Base-by-base conservation (phyloP, 1,284 basidiomycete genomes). In the Ustilago loliicola region DNA sequence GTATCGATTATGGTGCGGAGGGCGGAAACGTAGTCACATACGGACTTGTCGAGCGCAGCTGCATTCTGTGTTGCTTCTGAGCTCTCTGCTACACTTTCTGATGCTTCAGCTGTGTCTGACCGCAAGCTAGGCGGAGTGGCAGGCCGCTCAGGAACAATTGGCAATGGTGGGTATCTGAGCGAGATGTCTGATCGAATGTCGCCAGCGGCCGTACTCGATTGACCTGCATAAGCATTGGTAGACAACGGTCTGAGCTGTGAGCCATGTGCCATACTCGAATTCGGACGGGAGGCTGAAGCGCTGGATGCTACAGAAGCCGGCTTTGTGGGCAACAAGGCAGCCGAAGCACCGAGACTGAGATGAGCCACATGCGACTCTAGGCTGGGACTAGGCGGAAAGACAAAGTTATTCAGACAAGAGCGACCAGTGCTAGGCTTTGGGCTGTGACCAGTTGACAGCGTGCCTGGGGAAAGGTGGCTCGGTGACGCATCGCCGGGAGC, bases 101-200 rank as follows among this genome's bases (percentile, higher is more conserved):
- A 11, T n/a, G 7, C n/a, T 13, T 13, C 21, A 30, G 8, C 40
- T 36, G 2, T 3, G 2, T 36, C 19, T 17, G 51, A 38, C 5
- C 25, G 60, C 23, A 69, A 17, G 7, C 25, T 4, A 17, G 65
- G 50, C 15, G 74, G 74, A 0, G 74, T 61, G 15, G 51, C 29
- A 19, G 58, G 45, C 38, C 65, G 23, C 9, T 59, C 23, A 19
- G 76, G 71, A 0, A 78, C 19, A 11, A 6, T 13, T 1, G 68
- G 68, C 15, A 78, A 38, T 1, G 57, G 50, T n/a, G 76, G 76
- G 47, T 78, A 78, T 25, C 76, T 53, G 1, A 74, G 68, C 17
- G 76, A 66, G 17, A 74, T 65, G 11, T 70, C 58, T 1, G 75
- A 77, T 23, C 58, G 32, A 40, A 7, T 6, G 6, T 52, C 47